phyloP scores from a whole-genome alignment of 768 basidiomycete species.

The Mycena epipterygia region DNA sequence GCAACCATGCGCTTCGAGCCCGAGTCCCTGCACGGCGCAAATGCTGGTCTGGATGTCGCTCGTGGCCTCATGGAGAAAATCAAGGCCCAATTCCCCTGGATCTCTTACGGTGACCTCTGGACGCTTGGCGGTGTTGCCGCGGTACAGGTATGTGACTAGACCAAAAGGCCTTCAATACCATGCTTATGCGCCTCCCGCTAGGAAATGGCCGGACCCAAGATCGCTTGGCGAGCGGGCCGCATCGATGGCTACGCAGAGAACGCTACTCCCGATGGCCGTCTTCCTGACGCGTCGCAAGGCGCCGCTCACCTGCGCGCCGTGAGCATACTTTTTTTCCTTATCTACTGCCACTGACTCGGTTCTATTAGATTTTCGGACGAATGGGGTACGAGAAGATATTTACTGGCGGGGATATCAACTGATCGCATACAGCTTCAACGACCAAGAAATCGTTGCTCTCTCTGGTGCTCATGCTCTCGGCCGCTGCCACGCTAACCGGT shows the following conservation, averaged over 20 bases:
- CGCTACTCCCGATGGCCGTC: slow-evolving; percentile 89
- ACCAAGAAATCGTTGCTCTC: slow-evolving; percentile 97
- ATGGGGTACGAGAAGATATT: slow-evolving; percentile 71
- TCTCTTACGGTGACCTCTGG: slow-evolving; percentile 97
- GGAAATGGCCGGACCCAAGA: slow-evolving; percentile 93
- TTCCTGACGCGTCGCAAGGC: slow-evolving; percentile 89
- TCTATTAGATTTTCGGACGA: slow-evolving; percentile 82
- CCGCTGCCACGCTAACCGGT: slow-evolving; percentile 91
- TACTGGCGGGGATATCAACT: not conserved
- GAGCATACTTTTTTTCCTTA: slow-evolving; percentile 41
- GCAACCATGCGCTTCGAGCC: slow-evolving; percentile 99
- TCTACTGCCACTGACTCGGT: slow-evolving; percentile 12
- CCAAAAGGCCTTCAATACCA: not conserved
- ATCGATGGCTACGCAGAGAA: slow-evolving; percentile 86
- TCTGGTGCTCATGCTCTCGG: slow-evolving; percentile 96
- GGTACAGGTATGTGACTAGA: slow-evolving; percentile 65
- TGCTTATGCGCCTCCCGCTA: slow-evolving; percentile 40
- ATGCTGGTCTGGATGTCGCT: slow-evolving; percentile 85
- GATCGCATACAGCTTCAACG: slow-evolving; percentile 73
- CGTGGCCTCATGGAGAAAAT: slow-evolving; percentile 88
- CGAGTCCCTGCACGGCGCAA: slow-evolving; percentile 87
- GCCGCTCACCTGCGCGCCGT: slow-evolving; percentile 87
- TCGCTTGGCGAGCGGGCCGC: slow-evolving; percentile 95
- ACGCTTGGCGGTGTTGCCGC: slow-evolving; percentile 95
- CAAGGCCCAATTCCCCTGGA: slow-evolving; percentile 92